Percentiles rank a stretch among this genome's conserved stretches.
Conservation (phyloP, 2,329 filamentous ascomycete species). For the Nemania diffusa region DNA sequence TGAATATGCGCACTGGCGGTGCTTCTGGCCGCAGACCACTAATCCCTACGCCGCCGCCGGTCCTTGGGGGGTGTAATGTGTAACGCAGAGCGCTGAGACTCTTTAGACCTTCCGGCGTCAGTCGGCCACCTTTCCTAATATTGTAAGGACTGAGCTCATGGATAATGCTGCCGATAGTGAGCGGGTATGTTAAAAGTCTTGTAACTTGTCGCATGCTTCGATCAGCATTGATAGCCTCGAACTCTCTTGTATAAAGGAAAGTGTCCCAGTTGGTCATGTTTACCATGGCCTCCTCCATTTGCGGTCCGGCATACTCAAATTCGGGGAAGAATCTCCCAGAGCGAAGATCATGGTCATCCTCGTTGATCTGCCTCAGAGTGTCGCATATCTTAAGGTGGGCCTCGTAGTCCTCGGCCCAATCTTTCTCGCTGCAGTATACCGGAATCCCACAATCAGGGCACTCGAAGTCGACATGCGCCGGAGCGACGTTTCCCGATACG, state of each 20-base stretch:
- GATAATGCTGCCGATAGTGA: slow-evolving; percentile 89
- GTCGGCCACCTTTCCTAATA: slow-evolving; percentile 76
- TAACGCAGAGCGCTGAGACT: slow-evolving; percentile 94
- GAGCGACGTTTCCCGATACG: slow-evolving; percentile 66
- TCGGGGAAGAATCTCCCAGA: slow-evolving; percentile 94
- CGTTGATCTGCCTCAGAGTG: slow-evolving; percentile 89
- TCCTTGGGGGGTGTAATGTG: slow-evolving; percentile 86
- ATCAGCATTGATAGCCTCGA: slow-evolving; percentile 89
- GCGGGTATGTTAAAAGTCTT: slow-evolving; percentile 89
- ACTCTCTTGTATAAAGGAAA: slow-evolving; percentile 91
- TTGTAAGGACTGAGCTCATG: slow-evolving; percentile 95
- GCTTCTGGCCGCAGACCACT: slow-evolving; percentile 84
- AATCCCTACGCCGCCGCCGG: slow-evolving; percentile 77
- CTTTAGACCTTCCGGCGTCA: slow-evolving; percentile 91
- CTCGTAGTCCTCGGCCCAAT: slow-evolving; percentile 97
- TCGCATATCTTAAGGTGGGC: slow-evolving; percentile 93
- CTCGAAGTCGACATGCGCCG: slow-evolving; percentile 89
- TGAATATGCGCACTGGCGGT: slow-evolving; percentile 89
- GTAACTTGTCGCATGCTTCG: slow-evolving; percentile 93
- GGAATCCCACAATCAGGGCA: slow-evolving; percentile 96
- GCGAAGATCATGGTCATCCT: slow-evolving; percentile 94
- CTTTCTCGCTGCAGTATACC: slow-evolving; percentile 91
- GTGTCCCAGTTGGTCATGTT: slow-evolving; percentile 99
- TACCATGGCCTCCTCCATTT: slow-evolving; percentile 90
- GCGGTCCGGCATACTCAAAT: slow-evolving; percentile 87